Evolutionary conservation across 2,329 filamentous ascomycete genomes (phyloP), one percentile per base, ranked within the genome.

Genomic region (Sporothrix schenckii): DNA sequence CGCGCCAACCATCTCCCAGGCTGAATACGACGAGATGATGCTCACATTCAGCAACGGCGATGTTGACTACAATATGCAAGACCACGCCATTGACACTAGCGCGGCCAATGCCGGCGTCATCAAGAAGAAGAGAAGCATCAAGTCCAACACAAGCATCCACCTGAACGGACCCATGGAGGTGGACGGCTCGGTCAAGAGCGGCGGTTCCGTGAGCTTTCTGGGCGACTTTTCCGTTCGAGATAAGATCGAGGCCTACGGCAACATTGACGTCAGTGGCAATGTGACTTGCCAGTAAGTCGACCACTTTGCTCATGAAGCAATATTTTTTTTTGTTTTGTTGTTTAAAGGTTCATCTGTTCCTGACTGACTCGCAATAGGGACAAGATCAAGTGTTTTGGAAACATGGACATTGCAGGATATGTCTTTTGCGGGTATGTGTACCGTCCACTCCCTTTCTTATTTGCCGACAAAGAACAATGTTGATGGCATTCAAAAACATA

Each of bases 81-180:
- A 68, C 49, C 61, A 54, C 41, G 24, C 30, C 56, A 52, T 30
- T 21, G 71, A 67, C 60, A 41, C 47, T 27, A 24, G 13, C 58
- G 52, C 69, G 3, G 41, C 66, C 53, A 30, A 30, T 67, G 49
- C 72, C 1, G 50, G 68, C 47, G 30, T 75, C 74, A n/a, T 76
- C 73, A 65, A 72, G 68, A 79, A 78, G 71, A 80, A 78, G 19
- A 79, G 78, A 69, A 80, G 79, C 72, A 81, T 85, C 75, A 80
- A 79, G 73, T 83, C 80, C 66, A 82, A 83, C 49, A 75, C 79
- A 19, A 77, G 80, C 49, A 73, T 84, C 69, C 74, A 78, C 30
- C 77, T 85, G 6, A 74, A 76, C 3, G 83, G 83, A 0, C 83
- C 83, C 10, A 76, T 85, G 72, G 82, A 86, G 71, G 80, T 86